Evolutionary conservation across 257 asterid species (phyloP).

Genomic region (Nicotiana obtusifolia): DNA sequence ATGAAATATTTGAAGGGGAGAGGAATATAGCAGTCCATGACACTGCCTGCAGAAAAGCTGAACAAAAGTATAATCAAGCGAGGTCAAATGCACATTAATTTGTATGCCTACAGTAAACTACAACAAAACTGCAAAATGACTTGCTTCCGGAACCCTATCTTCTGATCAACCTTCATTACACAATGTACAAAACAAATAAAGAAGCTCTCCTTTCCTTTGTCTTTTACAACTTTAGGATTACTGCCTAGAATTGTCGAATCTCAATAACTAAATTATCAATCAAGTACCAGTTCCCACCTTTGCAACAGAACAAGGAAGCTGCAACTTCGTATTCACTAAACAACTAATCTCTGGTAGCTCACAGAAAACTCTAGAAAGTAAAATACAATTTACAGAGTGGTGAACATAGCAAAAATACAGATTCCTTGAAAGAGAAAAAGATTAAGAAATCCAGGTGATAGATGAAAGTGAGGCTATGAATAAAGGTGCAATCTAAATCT

Average conservation of each 20-base stretch:
- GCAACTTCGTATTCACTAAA: neutral
- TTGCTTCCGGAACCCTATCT: neutral
- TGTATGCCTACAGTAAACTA: neutral
- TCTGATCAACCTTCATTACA: neutral
- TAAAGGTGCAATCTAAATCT: neutral
- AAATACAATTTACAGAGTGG: neutral
- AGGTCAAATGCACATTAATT: neutral
- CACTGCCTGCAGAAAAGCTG: constrained; percentile 80
- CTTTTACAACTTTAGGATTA: neutral
- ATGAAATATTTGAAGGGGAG: constrained; percentile 56
- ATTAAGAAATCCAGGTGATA: too few relatives aligned
- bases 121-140: neutral
- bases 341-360: neutral
- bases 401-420: too few relatives aligned
- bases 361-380: too few relatives aligned
- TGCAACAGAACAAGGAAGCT: neutral
- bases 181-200: neutral
- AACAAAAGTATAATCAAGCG: constrained; percentile 17
- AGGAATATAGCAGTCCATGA: constrained; percentile 70
- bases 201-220: neutral
- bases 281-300: neutral
- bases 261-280: neutral
- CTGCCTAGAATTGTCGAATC: neutral
- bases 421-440: too few relatives aligned
- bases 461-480: too few relatives aligned